These are phyloP conservation scores for Ballota nigra DNA, from an alignment of 257 asterid genomes.

Conservation along the genomic window DNA sequence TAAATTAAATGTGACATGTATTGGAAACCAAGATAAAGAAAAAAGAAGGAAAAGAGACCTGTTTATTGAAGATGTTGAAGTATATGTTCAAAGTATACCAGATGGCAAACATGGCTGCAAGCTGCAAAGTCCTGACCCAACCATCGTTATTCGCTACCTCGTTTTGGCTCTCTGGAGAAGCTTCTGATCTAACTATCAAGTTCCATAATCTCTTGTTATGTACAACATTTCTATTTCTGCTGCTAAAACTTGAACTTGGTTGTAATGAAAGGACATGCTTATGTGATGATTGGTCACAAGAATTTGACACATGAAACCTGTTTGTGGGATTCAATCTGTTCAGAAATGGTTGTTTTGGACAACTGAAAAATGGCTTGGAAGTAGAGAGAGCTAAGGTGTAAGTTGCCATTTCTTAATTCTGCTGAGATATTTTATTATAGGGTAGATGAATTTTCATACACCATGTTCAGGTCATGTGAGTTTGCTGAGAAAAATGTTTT, in stretches of 20 bases:
- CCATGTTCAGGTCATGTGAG: neutral
- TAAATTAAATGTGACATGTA: no score
- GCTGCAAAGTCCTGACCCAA: slow-evolving; percentile 38
- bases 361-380: slow-evolving; percentile 37
- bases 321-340: slow-evolving; percentile 8
- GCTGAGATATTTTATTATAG: neutral
- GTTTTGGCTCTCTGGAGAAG: slow-evolving; percentile 41
- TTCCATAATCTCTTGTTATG: slow-evolving; percentile 21
- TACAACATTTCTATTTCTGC: neutral
- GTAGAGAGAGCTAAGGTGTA: slow-evolving; percentile 42
- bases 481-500: neutral
- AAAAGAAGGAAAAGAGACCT: slow-evolving; percentile 33
- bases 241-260: slow-evolving; percentile 15
- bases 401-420: slow-evolving; percentile 38
- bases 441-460: neutral
- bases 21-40: neutral
- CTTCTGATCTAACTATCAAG: slow-evolving; percentile 43
- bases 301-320: slow-evolving; percentile 8
- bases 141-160: slow-evolving; percentile 20
- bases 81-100: slow-evolving; percentile 80
- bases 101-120: slow-evolving; percentile 65
- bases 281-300: slow-evolving; percentile 5
- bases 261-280: slow-evolving; percentile 7
- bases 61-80: slow-evolving; percentile 90
- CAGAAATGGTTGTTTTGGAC: slow-evolving; percentile 22